Evolutionary conservation across 192 early-diverging fungal genomes (phyloP), one percentile per base, ranked within the genome.

Genomic region (Endogone sp.): DNA sequence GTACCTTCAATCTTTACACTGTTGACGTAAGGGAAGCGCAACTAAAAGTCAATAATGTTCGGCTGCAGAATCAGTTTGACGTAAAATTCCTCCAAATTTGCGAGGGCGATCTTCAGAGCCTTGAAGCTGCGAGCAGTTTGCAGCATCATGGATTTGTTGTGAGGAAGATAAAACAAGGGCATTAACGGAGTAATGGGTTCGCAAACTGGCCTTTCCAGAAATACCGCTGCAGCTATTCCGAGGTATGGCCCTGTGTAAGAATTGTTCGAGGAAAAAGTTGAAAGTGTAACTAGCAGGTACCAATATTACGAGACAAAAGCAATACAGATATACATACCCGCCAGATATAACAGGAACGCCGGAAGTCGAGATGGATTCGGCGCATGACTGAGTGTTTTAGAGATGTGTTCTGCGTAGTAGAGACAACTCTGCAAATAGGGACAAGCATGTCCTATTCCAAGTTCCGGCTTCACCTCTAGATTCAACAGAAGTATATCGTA

Each of bases 91-190:
- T 62, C 60, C 60, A 62, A 2, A 62, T 62, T n/a, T 20, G 13
- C n/a, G 60, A n/a, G 10, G 60, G 60, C 60, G 3, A 62, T 62
- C 60, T 62, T 62, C 13, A 62, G 29, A 2, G 60, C 60, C n/a
- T 62, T 62, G 60, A 62, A 4, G 9, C 10, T 4, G 4, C 60
- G 29, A 4, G 60, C 60, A 62, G 60, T 62, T n/a, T 30, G 26
- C 60, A 62, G n/a, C 29, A n/a, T 2, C 60, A 62, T 62, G 10
- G 13, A 9, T 62, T n/a, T 30, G 10, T 62, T 27, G 60, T 62
- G 60, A n/a, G 60, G 60, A n/a, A 4, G 60, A 62, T 10, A 62
- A 2, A 62, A 62, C 11, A 62, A n/a, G 2, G 60, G 60, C 60
- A 62, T 62, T 4, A 62, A 9, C 2, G 60, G 60, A 10, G 60